Evolutionary conservation across 352 stramenopile species (phyloP), one percentile per base, ranked within the genome.

Genomic region (Globisporangium carolinianum): DNA sequence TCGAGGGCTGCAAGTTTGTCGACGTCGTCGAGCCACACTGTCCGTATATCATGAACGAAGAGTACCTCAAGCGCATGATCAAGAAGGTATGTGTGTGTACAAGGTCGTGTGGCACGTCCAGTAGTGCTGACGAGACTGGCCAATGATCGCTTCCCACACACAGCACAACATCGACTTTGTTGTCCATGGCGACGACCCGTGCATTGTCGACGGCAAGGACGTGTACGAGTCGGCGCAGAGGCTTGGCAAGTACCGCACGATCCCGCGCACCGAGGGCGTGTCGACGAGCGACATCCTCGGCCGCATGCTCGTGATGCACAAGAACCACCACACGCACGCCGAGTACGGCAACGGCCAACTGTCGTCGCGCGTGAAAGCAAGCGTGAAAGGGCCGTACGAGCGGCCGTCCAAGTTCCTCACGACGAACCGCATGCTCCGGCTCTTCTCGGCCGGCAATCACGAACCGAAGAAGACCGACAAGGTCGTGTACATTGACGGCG

Each of bases 241-340:
- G 65, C 80, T 97, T 55, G 96, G 96, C 65, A 97, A 97, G 72
- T 98, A 98, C 79, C 77, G 91, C 57, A 98, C 84, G 43, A 99
- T 99, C 70, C 96, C 97, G 24, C 84, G 93, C 46, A 98, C 91
- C 12, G 93, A 98, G 63, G 93, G 97, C 17, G 96, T 99, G 43
- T 98, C 91, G 8, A 99, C 97, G 1, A 99, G 96, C 11, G 97
- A 99, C 72, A 98, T 99, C 67, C 89, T 99, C 0, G 97, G 97
- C 7, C 80, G 97, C 36, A 99, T 99, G 94, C 72, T 99, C 15
- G 74, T 98, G 10, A 90, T 98, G 75, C 97, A 96, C 58, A 97
- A 97, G 75, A 93, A 93, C 42, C 89, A 97, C 71, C 89, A 97
- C 74, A 88, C 69, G 48, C 83, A 92, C 65, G 83, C 90, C 14